Evolutionary conservation across 2,329 filamentous ascomycete species (phyloP).

Genomic region (Diaporthe amygdali): DNA sequence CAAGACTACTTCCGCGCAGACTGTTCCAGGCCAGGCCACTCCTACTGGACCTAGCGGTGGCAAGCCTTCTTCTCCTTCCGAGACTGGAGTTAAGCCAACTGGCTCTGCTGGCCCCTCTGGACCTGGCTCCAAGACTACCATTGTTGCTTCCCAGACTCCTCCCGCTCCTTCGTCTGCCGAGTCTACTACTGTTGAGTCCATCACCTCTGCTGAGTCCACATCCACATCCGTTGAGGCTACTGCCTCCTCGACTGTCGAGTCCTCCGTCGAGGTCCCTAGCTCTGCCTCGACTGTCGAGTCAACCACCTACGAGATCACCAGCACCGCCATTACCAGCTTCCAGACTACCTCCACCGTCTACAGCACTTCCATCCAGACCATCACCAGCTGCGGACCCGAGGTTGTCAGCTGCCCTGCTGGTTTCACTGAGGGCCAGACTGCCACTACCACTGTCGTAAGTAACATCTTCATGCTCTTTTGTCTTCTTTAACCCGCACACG

Average conservation of each 20-base stretch:
- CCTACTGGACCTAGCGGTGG: not conserved
- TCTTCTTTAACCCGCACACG: too few species aligned
- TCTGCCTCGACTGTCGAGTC: slow-evolving; percentile 10
- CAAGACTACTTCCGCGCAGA: slow-evolving; percentile 26
- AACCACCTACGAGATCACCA: slow-evolving; percentile 25
- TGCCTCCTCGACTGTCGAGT: slow-evolving; percentile 25
- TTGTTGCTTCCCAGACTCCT: slow-evolving; percentile 19
- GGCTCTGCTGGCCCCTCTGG: slow-evolving; percentile 3
- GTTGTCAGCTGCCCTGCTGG: slow-evolving; percentile 40
- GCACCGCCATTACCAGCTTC: slow-evolving; percentile 27
- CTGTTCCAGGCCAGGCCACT: not conserved
- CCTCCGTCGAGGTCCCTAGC: slow-evolving; percentile 4
- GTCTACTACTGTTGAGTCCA: slow-evolving; percentile 26
- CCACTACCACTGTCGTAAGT: slow-evolving; percentile 45
- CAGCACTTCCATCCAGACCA: slow-evolving; percentile 52
- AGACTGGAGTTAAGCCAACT: slow-evolving; percentile 27
- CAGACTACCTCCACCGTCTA: slow-evolving; percentile 44
- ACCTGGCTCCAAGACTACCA: slow-evolving; percentile 16
- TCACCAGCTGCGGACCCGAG: slow-evolving; percentile 58
- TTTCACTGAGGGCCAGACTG: slow-evolving; percentile 25
- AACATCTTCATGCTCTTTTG: not conserved
- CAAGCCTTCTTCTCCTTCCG: slow-evolving; percentile 21
- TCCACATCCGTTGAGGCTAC: too few species aligned
- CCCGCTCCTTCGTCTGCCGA: slow-evolving; percentile 19
- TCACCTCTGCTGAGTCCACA: slow-evolving; percentile 12